Evolutionary conservation across 805 yeast genomes (phyloP).

Genomic region (Wickerhamomyces strasburgensis): DNA sequence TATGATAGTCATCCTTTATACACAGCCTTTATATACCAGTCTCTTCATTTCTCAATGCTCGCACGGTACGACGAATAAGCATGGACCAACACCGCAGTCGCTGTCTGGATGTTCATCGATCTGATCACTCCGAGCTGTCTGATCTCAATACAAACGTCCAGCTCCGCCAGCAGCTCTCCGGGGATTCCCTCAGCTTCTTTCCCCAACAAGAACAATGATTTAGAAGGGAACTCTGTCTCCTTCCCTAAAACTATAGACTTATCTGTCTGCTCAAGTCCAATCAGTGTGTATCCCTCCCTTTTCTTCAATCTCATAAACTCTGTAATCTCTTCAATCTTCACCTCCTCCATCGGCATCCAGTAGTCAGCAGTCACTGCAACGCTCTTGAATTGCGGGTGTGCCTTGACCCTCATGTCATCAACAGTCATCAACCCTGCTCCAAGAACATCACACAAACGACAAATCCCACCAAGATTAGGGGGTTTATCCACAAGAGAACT

Average conservation of each 20-base stretch:
- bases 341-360: constrained; percentile 93
- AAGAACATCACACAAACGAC: constrained; percentile 85
- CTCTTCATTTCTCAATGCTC: not conserved
- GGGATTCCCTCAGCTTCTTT: constrained; percentile 90
- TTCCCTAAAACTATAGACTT: constrained; percentile 67
- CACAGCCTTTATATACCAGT: no score
- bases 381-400: constrained; percentile 66
- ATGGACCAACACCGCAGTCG: constrained; percentile 90
- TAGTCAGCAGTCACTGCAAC: constrained; percentile 93
- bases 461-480: constrained; percentile 91
- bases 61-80: constrained; percentile 53
- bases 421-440: constrained; percentile 84
- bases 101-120: constrained; percentile 96
- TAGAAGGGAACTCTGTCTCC: constrained; percentile 68
- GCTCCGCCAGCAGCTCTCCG: constrained; percentile 72
- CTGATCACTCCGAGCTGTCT: constrained; percentile 89
- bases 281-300: constrained; percentile 78
- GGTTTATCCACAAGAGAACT: constrained; percentile 89
- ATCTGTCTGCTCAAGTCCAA: constrained; percentile 93
- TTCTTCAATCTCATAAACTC: constrained; percentile 53
- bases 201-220: constrained; percentile 75
- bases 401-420: constrained; percentile 59
- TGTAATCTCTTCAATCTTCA: constrained; percentile 49
- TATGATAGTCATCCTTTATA: not conserved
- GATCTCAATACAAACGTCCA: constrained; percentile 85